phyloP scores from a whole-genome alignment of 495 filamentous ascomycete genomes.

The Trichoderma virens region DNA sequence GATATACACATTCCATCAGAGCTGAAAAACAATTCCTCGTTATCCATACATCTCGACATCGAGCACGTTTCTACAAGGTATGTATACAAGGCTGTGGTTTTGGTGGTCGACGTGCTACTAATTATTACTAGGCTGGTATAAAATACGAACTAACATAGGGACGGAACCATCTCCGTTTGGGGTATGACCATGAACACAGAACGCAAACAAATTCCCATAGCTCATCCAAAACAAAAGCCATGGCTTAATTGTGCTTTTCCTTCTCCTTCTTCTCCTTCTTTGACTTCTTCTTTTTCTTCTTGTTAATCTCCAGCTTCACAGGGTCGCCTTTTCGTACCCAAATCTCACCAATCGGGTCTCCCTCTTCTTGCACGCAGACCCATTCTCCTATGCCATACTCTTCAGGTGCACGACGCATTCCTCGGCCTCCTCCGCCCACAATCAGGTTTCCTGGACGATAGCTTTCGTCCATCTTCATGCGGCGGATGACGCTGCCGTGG shows the following conservation, averaged over 20 bases:
- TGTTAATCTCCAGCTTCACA: conserved; percentile 9
- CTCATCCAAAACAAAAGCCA: background rate
- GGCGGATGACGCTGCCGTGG: conserved; percentile 64
- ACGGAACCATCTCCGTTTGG: background rate
- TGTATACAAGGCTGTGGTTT: background rate
- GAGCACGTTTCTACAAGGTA: too few species aligned
- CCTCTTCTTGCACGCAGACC: conserved; percentile 54
- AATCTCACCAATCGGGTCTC: conserved; percentile 59
- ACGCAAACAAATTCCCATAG: background rate
- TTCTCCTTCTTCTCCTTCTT: background rate
- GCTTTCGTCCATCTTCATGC: conserved; percentile 55
- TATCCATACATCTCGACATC: too few species aligned
- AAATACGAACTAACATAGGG: background rate
- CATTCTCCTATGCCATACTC: conserved; percentile 65
- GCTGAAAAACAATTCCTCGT: too few species aligned
- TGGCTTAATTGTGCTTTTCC: background rate
- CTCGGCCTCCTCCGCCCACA: conserved; percentile 70
- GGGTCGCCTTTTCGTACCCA: conserved; percentile 33
- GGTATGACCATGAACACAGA: background rate
- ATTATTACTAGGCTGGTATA: background rate
- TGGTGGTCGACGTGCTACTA: background rate
- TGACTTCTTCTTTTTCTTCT: conserved; percentile 8
- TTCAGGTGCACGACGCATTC: conserved; percentile 48
- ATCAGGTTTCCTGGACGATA: conserved; percentile 82
- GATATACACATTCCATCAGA: too few species aligned